Evolutionary conservation across 345 rosid species (phyloP).

Genomic region (Euphorbia peplus): DNA sequence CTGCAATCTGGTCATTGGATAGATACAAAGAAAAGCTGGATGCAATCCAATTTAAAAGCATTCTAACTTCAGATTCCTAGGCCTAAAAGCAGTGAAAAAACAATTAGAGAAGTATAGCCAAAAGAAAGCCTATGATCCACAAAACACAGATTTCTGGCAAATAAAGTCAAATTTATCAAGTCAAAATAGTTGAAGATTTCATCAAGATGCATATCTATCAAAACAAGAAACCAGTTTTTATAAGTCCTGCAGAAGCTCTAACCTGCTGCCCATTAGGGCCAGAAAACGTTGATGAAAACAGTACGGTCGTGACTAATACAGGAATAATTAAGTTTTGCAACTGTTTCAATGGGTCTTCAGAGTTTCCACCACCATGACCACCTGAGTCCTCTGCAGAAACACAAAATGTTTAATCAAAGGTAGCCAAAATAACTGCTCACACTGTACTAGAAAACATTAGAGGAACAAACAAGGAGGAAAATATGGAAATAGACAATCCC

Average conservation of each 20-base stretch:
- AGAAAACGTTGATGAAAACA: slow-evolving; percentile 11
- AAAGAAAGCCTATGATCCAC: neutral
- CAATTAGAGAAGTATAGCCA: neutral
- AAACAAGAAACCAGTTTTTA: slow-evolving; percentile 6
- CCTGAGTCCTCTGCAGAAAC: slow-evolving; percentile 32
- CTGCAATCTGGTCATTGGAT: neutral
- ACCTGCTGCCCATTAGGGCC: slow-evolving; percentile 35
- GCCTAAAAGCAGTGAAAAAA: neutral
- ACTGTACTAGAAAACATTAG: neutral
- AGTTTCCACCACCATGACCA: slow-evolving; percentile 27
- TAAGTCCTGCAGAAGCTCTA: slow-evolving; percentile 7
- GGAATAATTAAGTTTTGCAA: slow-evolving; percentile 19
- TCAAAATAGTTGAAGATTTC: neutral
- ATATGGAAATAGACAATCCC: neutral
- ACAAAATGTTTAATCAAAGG: slow-evolving; percentile 4
- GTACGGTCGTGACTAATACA: slow-evolving; percentile 26
- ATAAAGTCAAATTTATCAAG: neutral
- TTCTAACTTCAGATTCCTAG: neutral
- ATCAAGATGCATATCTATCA: neutral
- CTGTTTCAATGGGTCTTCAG: slow-evolving; percentile 22
- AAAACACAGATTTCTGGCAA: neutral
- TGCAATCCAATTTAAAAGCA: neutral
- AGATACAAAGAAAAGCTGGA: neutral
- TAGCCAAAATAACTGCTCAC: neutral
- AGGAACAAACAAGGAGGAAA: neutral